These are phyloP conservation scores for Pythium oligandrum DNA, from an alignment of 352 stramenopile species.

Conservation along the genomic window DNA sequence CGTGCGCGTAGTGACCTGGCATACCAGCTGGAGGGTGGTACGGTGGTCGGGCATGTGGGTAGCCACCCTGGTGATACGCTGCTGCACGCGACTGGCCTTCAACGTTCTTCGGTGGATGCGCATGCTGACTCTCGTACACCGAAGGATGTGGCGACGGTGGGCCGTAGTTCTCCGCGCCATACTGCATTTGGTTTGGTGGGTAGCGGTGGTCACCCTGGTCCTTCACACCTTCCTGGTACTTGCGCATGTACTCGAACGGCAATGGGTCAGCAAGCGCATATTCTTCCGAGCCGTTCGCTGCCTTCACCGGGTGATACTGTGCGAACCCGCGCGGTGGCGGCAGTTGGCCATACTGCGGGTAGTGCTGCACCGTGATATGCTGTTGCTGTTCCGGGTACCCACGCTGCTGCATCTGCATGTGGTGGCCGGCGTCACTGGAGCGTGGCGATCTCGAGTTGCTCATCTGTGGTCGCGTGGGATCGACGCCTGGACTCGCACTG, in stretches of 20 bases:
- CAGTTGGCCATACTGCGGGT: conserved; percentile 20
- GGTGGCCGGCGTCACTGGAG: not conserved
- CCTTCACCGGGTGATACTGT: conserved; percentile 16
- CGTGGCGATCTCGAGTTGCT: conserved; percentile 6
- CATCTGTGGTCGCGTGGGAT: too few relatives aligned
- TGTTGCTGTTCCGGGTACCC: conserved; percentile 10
- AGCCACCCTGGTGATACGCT: conserved; percentile 3
- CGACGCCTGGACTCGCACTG: too few relatives aligned
- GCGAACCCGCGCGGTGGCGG: conserved; percentile 23
- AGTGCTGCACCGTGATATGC: conserved; percentile 7
- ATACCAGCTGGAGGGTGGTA: too few relatives aligned
- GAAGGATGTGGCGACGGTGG: conserved; percentile 17
- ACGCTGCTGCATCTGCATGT: conserved; percentile 3
- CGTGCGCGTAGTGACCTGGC: too few relatives aligned
- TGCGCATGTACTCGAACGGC: conserved; percentile 76
- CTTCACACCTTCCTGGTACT: conserved; percentile 16
- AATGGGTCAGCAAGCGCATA: conserved; percentile 66
- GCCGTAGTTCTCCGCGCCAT: conserved; percentile 8
- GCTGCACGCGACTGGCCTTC: conserved; percentile 16
- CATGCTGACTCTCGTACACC: conserved; percentile 21
- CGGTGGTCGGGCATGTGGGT: too few relatives aligned
- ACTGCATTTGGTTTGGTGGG: not conserved
- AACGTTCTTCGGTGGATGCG: conserved; percentile 20
- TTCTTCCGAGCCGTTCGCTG: conserved; percentile 32
- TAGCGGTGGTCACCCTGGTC: conserved; percentile 19